Percentiles rank a stretch among this genome's conserved stretches.
Evolutionary conservation across 768 basidiomycete species (phyloP).

Genomic region (Calocybe indica): DNA sequence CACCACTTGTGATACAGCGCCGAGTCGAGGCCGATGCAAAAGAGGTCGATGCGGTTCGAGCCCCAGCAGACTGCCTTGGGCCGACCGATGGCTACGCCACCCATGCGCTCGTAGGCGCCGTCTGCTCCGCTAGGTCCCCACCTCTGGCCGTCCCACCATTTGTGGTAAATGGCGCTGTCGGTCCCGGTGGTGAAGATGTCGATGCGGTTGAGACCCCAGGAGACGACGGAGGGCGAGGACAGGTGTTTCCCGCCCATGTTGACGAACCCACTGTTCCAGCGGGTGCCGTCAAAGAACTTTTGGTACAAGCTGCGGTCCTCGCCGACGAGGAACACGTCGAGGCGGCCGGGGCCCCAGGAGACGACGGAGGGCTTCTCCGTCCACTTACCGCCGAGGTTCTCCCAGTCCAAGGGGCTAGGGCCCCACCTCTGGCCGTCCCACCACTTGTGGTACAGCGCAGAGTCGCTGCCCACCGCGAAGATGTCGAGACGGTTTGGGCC

Average conservation of each 20-base stretch:
- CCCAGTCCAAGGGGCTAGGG: not conserved
- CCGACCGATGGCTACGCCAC: not conserved
- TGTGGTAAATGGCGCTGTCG: slow-evolving; percentile 6
- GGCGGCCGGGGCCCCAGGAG: not conserved
- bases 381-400: slow-evolving; percentile 6
- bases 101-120: slow-evolving; percentile 4
- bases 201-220: slow-evolving; percentile 1
- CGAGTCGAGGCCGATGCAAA: slow-evolving; percentile 4
- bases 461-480: slow-evolving; percentile 8
- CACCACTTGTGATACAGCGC: not conserved
- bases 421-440: slow-evolving; percentile 7
- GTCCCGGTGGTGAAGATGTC: slow-evolving; percentile 6
- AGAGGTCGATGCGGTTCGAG: slow-evolving; percentile 5
- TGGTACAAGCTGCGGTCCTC: not conserved
- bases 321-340: slow-evolving; percentile 4
- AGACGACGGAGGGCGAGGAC: not conserved
- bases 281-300: not conserved
- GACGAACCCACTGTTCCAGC: not conserved
- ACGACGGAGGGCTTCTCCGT: slow-evolving; percentile 6
- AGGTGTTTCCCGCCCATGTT: slow-evolving; percentile 3
- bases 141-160: slow-evolving; percentile 5
- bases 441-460: slow-evolving; percentile 7
- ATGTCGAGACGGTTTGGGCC: slow-evolving; percentile 7
- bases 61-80: slow-evolving; percentile 5
- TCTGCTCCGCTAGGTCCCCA: slow-evolving; percentile 4